Percentiles rank a stretch among this genome's conserved stretches.
Conservation (phyloP, 805 yeast species). For the Blastobotrys muscicola region DNA sequence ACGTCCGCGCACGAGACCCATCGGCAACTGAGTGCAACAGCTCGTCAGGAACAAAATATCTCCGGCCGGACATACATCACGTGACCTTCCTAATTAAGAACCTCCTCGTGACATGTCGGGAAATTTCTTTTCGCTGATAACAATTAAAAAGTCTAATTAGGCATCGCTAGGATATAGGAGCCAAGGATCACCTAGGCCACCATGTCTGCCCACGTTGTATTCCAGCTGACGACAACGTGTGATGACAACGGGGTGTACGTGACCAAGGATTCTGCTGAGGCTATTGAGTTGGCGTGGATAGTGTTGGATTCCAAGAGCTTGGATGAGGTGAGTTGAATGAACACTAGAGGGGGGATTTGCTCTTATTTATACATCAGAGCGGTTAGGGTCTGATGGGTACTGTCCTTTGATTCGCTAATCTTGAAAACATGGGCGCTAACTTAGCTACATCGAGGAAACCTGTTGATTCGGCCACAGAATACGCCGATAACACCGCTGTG, state of each 20-base stretch:
- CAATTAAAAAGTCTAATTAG: neutral
- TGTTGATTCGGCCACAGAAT: constrained; percentile 49
- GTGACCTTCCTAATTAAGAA: no score
- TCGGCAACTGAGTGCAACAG: no score
- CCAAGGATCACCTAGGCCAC: neutral
- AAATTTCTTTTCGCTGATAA: no score
- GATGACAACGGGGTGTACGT: constrained; percentile 53
- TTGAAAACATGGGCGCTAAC: constrained; percentile 1
- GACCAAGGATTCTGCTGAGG: constrained; percentile 58
- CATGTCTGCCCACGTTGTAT: constrained; percentile 38
- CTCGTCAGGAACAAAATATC: no score
- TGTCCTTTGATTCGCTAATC: neutral
- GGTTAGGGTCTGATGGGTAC: constrained; percentile 3
- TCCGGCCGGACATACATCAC: no score
- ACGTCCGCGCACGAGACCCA: no score
- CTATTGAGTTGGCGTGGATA: constrained; percentile 60
- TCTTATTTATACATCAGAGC: no score
- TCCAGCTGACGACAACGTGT: constrained; percentile 55
- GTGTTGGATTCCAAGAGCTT: constrained; percentile 46
- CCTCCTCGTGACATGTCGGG: no score
- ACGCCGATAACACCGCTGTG: constrained; percentile 52
- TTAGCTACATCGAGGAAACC: constrained; percentile 32
- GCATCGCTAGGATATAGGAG: neutral
- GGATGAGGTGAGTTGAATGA: constrained; percentile 22
- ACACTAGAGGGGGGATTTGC: no score